Base-by-base conservation (phyloP, 441 rosid species). In the Isatis lusitanica region DNA sequence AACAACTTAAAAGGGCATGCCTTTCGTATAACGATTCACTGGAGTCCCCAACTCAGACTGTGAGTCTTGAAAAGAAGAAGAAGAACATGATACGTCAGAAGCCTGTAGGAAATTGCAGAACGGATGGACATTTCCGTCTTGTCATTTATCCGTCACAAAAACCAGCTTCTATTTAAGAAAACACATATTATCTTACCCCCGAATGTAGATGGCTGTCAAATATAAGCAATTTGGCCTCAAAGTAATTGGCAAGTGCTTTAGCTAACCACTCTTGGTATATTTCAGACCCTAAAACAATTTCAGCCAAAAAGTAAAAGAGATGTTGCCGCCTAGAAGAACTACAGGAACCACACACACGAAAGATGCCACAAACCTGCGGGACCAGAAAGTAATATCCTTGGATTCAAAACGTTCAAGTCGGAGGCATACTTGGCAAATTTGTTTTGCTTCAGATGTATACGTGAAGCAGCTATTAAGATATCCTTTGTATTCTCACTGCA, bases 401-500 rank as follows among this genome's bases (percentile, higher is more conserved):
- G 98, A 47, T 84, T 86, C 76, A 85, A 76, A 17, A 87, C 85
- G 28, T 93, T 81, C 65, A 94, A 90, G 74, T 86, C 85, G 8
- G 83, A 78, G 35, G 92, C 84, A 70, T 84, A 88, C 81, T 92
- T 88, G 30, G 79, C 86, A 77, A 85, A 80, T 64, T 83, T 83
- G 51, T 67, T 59, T 68, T 91, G 85, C 88, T 89, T 94, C 82
- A 94, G 83, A 78, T 87, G 93, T 63, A 92, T 61, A 71, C 81
- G 85, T 50, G 96, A 88, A 36, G 91, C 83, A 81, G 88, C 80
- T 68, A 86, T 66, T 85, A 94, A 80, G 78, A 90, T 85, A 67
- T 85, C 86, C 85, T 86, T 90, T 35, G 98, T 94, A n/a, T 88
- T 79, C 71, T 90, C 97, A 77, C 99, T 94, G 88, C 69, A 70